Base-by-base conservation (phyloP, 1,284 basidiomycete species). In the Marasmius tenuissimus region DNA sequence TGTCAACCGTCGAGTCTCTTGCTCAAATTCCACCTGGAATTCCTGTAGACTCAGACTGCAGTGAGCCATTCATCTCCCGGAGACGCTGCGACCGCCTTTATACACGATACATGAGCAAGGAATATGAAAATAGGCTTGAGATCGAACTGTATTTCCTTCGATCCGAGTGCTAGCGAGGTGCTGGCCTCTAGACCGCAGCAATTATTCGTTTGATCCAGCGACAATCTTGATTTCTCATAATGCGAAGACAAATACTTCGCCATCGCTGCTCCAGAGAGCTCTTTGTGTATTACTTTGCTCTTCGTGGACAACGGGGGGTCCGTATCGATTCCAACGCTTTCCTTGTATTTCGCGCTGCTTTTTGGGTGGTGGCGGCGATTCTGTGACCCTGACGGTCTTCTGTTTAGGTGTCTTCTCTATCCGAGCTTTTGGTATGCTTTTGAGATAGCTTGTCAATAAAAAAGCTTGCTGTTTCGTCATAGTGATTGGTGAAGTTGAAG, bases 31-130 rank as follows among this genome's bases (percentile, higher is more conserved):
- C 97, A 73, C 98, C 97, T 38, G 93, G 87, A 65, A 93, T 95
- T 0, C 96, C 97, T 0, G 93, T 96, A n/a, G n/a, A n/a, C n/a
- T n/a, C n/a, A n/a, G n/a, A n/a, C n/a, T n/a, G n/a, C n/a, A 4
- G 95, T 96, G 14, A 98, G 83, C 94, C 95, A 98, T 77, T 97
- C 98, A 1, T 94, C 94, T 39, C 93, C 93, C 1, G 94, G 93
- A 0, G 91, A 92, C 0, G 92, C 90, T 0, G 94, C 92, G 4
- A 97, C 90, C 9, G 93, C 87, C 70, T 96, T 95, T 63, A 98
- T 91, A 68, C 89, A 96, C 1, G 93, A 94, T 39, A 97, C 87
- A 76, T 98, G 97, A 0, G 97, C 97, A 35, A 97, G 96, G 78
- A 98, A 98, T 64, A 96, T 94, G 76, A 99, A 99, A 57, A 93